A percentile compares a stretch with the other conserved stretches of the same genome.
Evolutionary conservation across 1,284 basidiomycete genomes (phyloP).

Genomic region (Thelephora terrestris): DNA sequence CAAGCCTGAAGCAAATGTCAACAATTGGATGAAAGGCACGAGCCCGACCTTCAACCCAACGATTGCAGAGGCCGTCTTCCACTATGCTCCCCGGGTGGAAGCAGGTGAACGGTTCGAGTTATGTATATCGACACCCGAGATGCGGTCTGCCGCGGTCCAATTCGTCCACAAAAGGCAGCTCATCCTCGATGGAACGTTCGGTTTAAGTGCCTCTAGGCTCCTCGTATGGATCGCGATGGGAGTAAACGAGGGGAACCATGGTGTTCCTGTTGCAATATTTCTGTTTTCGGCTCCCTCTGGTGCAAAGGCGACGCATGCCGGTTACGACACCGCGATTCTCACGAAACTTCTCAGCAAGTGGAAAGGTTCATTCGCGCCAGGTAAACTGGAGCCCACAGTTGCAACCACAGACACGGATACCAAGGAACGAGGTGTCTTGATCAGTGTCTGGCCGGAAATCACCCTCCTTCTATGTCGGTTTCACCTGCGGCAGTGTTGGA

Average conservation of each 20-base stretch:
- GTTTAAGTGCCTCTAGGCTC: slow-evolving; percentile 21
- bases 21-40: slow-evolving; percentile 15
- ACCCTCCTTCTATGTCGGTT: slow-evolving; percentile 29
- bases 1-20: slow-evolving; percentile 14
- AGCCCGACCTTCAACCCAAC: slow-evolving; percentile 13
- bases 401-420: slow-evolving; percentile 30
- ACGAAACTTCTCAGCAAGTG: slow-evolving; percentile 19
- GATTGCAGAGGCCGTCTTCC: slow-evolving; percentile 17
- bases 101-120: slow-evolving; percentile 17
- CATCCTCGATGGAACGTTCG: slow-evolving; percentile 30
- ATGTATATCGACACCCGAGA: slow-evolving; percentile 23
- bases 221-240: slow-evolving; percentile 29
- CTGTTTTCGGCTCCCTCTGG: slow-evolving; percentile 28
- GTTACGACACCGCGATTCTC: slow-evolving; percentile 25
- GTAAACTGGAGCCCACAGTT: slow-evolving; percentile 18
- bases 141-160: slow-evolving; percentile 25
- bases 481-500: slow-evolving; percentile 29
- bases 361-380: slow-evolving; percentile 7
- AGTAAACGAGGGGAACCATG: slow-evolving; percentile 19
- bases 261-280: slow-evolving; percentile 25
- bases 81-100: slow-evolving; percentile 15
- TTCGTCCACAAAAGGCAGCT: slow-evolving; percentile 23
- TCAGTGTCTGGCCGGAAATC: slow-evolving; percentile 20
- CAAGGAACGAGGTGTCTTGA: slow-evolving; percentile 24
- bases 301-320: slow-evolving; percentile 21